Evolutionary conservation across 176 grass and related monocot genomes (phyloP).

Genomic region (Aegilops tauschii): DNA sequence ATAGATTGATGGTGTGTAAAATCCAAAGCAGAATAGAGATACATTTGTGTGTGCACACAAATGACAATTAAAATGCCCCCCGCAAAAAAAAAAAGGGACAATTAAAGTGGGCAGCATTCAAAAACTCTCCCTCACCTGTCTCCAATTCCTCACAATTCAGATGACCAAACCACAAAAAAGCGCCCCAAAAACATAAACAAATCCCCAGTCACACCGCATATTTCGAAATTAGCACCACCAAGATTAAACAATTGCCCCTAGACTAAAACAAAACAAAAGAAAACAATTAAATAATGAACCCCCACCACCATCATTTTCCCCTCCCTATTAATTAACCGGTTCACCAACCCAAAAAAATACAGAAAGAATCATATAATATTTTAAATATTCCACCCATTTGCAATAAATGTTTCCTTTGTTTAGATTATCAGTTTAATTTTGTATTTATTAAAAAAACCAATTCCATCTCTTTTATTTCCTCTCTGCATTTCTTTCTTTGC

Average conservation of each 20-base stretch:
- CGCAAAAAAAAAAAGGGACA: no score
- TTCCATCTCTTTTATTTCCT: slow-evolving; percentile 44
- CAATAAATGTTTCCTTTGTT: slow-evolving; percentile 26
- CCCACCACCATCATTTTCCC: slow-evolving; percentile 45
- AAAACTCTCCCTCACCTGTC: neutral
- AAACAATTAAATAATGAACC: slow-evolving; percentile 37
- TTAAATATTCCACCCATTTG: slow-evolving; percentile 36
- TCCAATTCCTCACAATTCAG: neutral
- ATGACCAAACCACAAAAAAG: slow-evolving; percentile 16
- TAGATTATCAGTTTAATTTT: slow-evolving; percentile 27
- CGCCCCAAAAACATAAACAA: slow-evolving; percentile 37
- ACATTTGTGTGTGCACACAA: neutral
- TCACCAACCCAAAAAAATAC: slow-evolving; percentile 44
- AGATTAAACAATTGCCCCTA: slow-evolving; percentile 39
- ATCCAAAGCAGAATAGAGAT: no score
- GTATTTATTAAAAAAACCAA: slow-evolving; percentile 19
- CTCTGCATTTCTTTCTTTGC: slow-evolving; percentile 34
- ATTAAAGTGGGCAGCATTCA: slow-evolving; percentile 13
- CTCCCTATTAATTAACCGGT: slow-evolving; percentile 17
- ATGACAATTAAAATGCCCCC: neutral
- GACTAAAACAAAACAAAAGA: slow-evolving; percentile 31
- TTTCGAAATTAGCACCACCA: slow-evolving; percentile 56
- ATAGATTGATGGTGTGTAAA: neutral
- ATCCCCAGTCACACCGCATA: slow-evolving; percentile 66
- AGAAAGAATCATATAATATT: neutral